phyloP scores from a whole-genome alignment of 768 basidiomycete genomes.

The Rhodotorula diobovata region DNA sequence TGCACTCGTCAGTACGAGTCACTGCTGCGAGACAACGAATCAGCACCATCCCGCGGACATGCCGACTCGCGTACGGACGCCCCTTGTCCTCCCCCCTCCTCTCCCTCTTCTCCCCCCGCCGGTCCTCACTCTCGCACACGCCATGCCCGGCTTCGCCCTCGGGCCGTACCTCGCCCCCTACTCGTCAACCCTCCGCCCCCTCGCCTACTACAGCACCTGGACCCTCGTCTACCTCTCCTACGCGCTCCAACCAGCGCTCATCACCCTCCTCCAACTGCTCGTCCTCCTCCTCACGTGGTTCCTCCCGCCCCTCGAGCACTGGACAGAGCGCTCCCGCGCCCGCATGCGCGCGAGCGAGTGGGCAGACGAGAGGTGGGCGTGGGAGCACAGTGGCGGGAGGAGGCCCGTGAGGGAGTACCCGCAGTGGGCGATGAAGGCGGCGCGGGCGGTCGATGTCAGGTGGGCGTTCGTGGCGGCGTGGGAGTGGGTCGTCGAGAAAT shows the following conservation, averaged over 20 bases:
- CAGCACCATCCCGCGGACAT: neutral
- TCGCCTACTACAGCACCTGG: slow-evolving; percentile 26
- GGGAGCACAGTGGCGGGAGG: neutral
- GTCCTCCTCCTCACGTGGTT: neutral
- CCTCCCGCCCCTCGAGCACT: slow-evolving; percentile 4
- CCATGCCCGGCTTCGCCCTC: slow-evolving; percentile 28
- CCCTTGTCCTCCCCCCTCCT: neutral
- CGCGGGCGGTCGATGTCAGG: neutral
- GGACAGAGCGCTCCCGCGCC: neutral
- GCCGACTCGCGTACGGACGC: too few species aligned
- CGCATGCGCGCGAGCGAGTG: neutral
- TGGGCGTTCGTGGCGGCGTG: neutral
- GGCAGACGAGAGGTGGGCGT: neutral
- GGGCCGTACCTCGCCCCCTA: slow-evolving; percentile 14
- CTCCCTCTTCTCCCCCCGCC: neutral
- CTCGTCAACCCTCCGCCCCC: neutral
- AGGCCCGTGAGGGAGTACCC: neutral
- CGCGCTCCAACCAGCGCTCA: slow-evolving; percentile 7
- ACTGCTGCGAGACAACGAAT: too few species aligned
- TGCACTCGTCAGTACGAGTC: too few species aligned
- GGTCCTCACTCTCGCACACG: too few species aligned
- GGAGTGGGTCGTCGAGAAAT: neutral
- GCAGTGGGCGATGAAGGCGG: neutral
- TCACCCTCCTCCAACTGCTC: slow-evolving; percentile 26
- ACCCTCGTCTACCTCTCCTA: neutral